Evolutionary conservation across 129 eudicot species (phyloP), one percentile per base, ranked within the genome.

Genomic region (Flaveria robusta): DNA sequence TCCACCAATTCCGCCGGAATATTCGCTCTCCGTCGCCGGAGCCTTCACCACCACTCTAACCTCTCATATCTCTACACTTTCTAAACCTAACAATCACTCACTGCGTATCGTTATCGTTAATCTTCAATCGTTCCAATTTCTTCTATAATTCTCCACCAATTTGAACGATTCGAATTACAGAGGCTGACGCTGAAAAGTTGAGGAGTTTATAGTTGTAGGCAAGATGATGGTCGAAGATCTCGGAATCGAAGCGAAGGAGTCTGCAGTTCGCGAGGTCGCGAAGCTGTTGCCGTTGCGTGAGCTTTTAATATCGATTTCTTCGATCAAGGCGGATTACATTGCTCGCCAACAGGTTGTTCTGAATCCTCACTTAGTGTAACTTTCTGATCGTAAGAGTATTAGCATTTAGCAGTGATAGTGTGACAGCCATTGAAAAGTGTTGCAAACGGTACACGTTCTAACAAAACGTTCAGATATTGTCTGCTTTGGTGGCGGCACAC

Each of bases 191-290:
- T 26, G n/a, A n/a, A n/a, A n/a, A n/a, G 14, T 60, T 24, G 58
- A 22, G 23, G n/a, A 45, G 7, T 18, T 50, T 27, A 22, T 46
- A 34, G 42, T 55, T 46, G 9, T 67, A 58, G 62, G 70, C 34
- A 89, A 86, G 83, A 93, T 93, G 97, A 95, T 95, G 92, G 97
- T 83, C 16, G 97, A 95, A 71, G 97, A 89, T 87, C 90, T 95
- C 5, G 99, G 97, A 39, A 84, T 95, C 37, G 99, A 95, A 77
- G 99, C 99, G 26, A 91, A 86, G 86, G 97, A 95, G 75, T 88
- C 96, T 15, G 90, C 97, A 20, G 99, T 95, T 39, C 90, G 99
- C 2, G 99, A 95, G 91, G 99, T 95, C 78, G 99, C 96, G 14
- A 95, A 95, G 87, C 90, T 91, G 19, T 84, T 94, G 81, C 93